phyloP scores from a whole-genome alignment of 2,329 filamentous ascomycete genomes.

The Colletotrichum liaoningense region DNA sequence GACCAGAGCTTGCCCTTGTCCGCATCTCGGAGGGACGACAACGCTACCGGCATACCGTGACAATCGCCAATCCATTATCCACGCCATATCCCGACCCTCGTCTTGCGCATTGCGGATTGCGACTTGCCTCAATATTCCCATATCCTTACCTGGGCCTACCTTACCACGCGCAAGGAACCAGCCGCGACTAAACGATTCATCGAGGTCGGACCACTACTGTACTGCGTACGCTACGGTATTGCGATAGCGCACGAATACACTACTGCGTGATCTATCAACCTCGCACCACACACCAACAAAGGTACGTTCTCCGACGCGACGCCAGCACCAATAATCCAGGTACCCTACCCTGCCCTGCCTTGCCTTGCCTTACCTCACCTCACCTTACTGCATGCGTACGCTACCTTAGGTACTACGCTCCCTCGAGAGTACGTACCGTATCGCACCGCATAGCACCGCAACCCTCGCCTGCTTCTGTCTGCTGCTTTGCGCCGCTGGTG shows the following conservation, averaged over 20 bases:
- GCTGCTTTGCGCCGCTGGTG: not conserved
- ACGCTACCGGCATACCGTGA: not conserved
- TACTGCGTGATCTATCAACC: not conserved
- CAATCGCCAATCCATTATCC: not conserved
- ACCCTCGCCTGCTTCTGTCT: not conserved
- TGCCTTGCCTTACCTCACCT: not conserved
- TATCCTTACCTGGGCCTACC: constrained; percentile 1
- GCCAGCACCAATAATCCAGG: constrained; percentile 8
- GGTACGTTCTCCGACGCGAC: constrained; percentile 14
- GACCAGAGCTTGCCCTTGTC: not conserved
- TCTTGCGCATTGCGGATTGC: not conserved
- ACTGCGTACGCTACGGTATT: not conserved
- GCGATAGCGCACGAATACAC: not conserved
- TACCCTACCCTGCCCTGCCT: not conserved
- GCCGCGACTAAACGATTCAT: constrained; percentile 24
- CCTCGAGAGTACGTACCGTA: constrained; percentile 1
- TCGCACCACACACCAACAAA: constrained; percentile 6
- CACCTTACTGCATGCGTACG: constrained; percentile 11
- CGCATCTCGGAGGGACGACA: not conserved
- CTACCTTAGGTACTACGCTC: not conserved
- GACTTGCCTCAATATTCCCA: not conserved
- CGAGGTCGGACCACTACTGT: constrained; percentile 10
- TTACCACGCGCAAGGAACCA: constrained; percentile 12
- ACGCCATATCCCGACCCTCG: not conserved
- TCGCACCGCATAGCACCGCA: not conserved